A percentile compares a stretch with the other conserved stretches of the same genome.
Conservation (phyloP, 1,139 yeast genomes). For the Tardiomyces digboiensis region DNA sequence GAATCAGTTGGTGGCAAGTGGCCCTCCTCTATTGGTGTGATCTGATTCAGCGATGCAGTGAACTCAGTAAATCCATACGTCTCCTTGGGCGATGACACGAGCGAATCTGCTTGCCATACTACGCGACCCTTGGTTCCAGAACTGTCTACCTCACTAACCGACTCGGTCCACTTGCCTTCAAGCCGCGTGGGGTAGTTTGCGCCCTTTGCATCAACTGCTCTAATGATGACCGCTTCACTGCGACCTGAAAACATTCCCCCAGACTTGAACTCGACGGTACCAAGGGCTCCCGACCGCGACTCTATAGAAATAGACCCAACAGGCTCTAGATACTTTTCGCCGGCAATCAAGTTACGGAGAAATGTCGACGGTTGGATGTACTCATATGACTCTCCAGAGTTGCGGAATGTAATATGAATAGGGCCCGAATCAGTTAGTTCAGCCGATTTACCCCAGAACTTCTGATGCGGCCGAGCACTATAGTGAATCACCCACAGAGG, state of each 20-base stretch:
- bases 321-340: constrained; percentile 94
- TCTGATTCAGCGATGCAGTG: constrained; percentile 72
- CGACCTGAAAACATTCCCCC: constrained; percentile 79
- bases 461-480: constrained; percentile 74
- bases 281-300: constrained; percentile 57
- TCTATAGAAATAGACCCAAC: constrained; percentile 55
- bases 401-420: constrained; percentile 43
- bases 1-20: constrained; percentile 79
- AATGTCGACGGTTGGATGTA: constrained; percentile 82
- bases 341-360: constrained; percentile 82
- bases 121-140: constrained; percentile 8
- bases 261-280: constrained; percentile 60
- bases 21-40: constrained; percentile 59
- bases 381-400: constrained; percentile 60
- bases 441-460: constrained; percentile 91
- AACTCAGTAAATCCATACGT: constrained; percentile 83
- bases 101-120: constrained; percentile 59
- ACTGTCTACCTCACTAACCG: constrained; percentile 35
- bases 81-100: constrained; percentile 47
- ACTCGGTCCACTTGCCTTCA: constrained; percentile 72
- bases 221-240: constrained; percentile 64
- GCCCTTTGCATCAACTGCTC: constrained; percentile 35
- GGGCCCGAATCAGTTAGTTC: constrained; percentile 74
- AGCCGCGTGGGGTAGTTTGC: constrained; percentile 30
- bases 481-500: constrained; percentile 66